Base-by-base conservation (phyloP, 2,329 filamentous ascomycete genomes). In the Harringtonia aguacate region DNA sequence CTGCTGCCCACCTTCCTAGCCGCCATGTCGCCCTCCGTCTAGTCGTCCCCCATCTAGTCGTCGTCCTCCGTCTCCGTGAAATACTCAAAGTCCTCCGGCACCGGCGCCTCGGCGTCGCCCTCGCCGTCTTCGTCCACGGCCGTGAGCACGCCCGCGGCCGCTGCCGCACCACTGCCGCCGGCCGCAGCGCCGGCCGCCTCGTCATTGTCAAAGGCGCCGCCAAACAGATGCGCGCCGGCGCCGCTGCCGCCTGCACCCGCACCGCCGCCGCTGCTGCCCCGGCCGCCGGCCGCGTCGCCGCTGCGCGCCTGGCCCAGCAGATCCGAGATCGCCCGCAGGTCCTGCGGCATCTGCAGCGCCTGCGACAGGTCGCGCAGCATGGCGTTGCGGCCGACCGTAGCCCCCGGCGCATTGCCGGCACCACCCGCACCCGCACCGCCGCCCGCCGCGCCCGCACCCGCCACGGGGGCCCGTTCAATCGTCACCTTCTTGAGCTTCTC, bases 401-500 rank as follows among this genome's bases (percentile, higher is more conserved):
- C 47, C 15, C 41, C 51, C 28, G 50, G 53, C 41, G 46, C 50
- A 48, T 46, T 45, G 8, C 36, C 41, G 14, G 30, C 43, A 7
- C 36, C 20, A 24, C 17, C 44, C 24, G 10, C n/a, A 17, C 29
- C 39, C 13, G 14, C 21, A 9, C 22, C 21, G 22, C 15, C 9
- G 14, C 8, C 14, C 22, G 22, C 36, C 15, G 8, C 22, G 8
- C 37, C 41, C 18, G 41, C 48, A 53, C 64, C 57, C 1, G 70
- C 73, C 3, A 78, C 70, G 3, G 76, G 75, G 0, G 78, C 77
- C 44, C 73, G 77, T 55, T 81, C 78, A 0, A 70, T 77, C 2
- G 73, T 73, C 4, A 75, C 73, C 62, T 94, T 95, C 73, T 89
- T 92, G 35, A 94, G 77, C 69, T 94, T 95, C 63, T 97, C 79